phyloP scores from a whole-genome alignment of 2,329 filamentous ascomycete species.

The Talaromyces islandicus region DNA sequence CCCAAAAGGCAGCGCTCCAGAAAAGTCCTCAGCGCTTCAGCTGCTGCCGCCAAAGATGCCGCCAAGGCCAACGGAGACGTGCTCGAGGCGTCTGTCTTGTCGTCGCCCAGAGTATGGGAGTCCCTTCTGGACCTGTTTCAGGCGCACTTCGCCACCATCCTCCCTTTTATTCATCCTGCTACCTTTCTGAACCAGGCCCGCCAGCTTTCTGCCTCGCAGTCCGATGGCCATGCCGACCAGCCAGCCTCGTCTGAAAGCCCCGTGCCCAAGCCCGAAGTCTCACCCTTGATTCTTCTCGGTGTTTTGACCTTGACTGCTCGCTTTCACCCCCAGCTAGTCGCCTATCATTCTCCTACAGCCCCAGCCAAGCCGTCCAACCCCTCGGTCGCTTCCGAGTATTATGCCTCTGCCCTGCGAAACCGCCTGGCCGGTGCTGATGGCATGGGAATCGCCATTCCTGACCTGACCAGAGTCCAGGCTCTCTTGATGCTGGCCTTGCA shows the following conservation, averaged over 20 bases:
- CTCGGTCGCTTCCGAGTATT: slow-evolving; percentile 48
- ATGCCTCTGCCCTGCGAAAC: slow-evolving; percentile 47
- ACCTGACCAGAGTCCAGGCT: slow-evolving; percentile 49
- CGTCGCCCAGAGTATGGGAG: slow-evolving; percentile 51
- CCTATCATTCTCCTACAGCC: slow-evolving; percentile 43
- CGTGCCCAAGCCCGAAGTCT: slow-evolving; percentile 29
- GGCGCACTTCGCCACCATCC: slow-evolving; percentile 50
- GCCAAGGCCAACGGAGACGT: slow-evolving; percentile 36
- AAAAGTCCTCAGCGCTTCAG: slow-evolving; percentile 24
- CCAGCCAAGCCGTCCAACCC: slow-evolving; percentile 41
- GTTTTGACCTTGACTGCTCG: slow-evolving; percentile 52
- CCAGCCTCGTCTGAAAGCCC: slow-evolving; percentile 23
- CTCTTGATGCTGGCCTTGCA: slow-evolving; percentile 52
- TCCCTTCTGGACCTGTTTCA: slow-evolving; percentile 55
- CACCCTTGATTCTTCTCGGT: slow-evolving; percentile 48
- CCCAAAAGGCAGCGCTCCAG: slow-evolving; percentile 36
- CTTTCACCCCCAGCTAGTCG: slow-evolving; percentile 46
- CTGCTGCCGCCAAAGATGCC: slow-evolving; percentile 23
- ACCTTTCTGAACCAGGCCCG: slow-evolving; percentile 48
- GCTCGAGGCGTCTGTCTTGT: slow-evolving; percentile 46
- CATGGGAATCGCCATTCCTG: slow-evolving; percentile 34
- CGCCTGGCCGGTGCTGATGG: slow-evolving; percentile 41
- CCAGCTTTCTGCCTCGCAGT: slow-evolving; percentile 24
- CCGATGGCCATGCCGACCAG: slow-evolving; percentile 13
- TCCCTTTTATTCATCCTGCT: slow-evolving; percentile 52